These are phyloP conservation scores for Phialemoniopsis sp. DNA, from an alignment of 2,329 filamentous ascomycete species.

Conservation along the genomic window DNA sequence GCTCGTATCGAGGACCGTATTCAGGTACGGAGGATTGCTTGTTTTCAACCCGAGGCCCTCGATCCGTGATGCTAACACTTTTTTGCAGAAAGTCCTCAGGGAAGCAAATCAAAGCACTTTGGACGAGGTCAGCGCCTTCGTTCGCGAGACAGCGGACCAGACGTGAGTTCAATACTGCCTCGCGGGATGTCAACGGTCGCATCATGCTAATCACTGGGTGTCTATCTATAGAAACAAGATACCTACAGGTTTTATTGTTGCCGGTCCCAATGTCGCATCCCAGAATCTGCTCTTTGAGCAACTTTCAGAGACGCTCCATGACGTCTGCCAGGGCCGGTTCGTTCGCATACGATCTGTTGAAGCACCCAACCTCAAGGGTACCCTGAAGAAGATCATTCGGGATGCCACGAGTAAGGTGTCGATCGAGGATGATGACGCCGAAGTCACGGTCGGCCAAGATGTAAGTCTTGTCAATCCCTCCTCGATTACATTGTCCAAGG, in stretches of 20 bases:
- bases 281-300: constrained; percentile 71
- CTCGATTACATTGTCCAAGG: background rate
- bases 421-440: constrained; percentile 52
- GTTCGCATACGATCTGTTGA: constrained; percentile 67
- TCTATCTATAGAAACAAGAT: constrained; percentile 50
- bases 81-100: constrained; percentile 46
- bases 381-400: constrained; percentile 69
- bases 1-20: constrained; percentile 58
- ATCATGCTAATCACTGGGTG: too few species aligned
- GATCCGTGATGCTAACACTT: too few species aligned
- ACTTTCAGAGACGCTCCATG: constrained; percentile 52
- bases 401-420: constrained; percentile 52
- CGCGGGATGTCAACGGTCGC: too few species aligned
- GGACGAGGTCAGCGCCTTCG: constrained; percentile 52
- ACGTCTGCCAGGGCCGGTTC: constrained; percentile 44
- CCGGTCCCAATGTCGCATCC: constrained; percentile 74
- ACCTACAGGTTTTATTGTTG: constrained; percentile 68
- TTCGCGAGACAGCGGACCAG: constrained; percentile 29
- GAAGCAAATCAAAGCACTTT: constrained; percentile 59
- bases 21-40: constrained; percentile 40
- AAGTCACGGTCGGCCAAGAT: constrained; percentile 38
- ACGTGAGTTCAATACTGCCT: constrained; percentile 11
- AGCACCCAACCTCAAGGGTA: constrained; percentile 68
- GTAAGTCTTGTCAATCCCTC: constrained; percentile 26
- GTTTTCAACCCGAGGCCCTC: too few species aligned